These are phyloP conservation scores for Biscutella laevigata DNA, from an alignment of 441 rosid genomes.

Conservation along the genomic window DNA sequence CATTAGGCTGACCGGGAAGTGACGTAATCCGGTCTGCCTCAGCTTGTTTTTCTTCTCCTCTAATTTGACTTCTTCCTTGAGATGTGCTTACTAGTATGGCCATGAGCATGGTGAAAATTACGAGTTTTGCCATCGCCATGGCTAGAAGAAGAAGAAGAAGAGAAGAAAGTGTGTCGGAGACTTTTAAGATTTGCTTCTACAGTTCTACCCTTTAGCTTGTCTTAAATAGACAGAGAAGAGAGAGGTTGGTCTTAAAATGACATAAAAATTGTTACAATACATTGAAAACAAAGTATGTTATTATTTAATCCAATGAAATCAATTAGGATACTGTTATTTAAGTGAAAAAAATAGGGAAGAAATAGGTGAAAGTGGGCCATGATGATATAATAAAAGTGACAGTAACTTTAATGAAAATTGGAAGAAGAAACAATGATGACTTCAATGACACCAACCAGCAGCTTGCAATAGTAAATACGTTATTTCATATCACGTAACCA, in stretches of 20 bases:
- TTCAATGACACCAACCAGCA: constrained; percentile 21
- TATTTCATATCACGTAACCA: constrained; percentile 21
- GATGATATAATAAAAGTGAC: constrained; percentile 9
- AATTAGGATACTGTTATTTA: no score
- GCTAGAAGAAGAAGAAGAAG: constrained; percentile 1
- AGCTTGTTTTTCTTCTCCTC: constrained; percentile 27
- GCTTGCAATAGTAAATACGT: constrained; percentile 23
- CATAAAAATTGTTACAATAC: no score
- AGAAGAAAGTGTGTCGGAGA: constrained; percentile 2
- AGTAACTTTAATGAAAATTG: constrained; percentile 21
- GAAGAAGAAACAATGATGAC: constrained; percentile 28
- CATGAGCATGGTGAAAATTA: constrained; percentile 25
- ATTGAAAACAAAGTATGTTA: no score
- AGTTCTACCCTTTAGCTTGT: constrained; percentile 16
- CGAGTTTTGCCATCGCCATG: constrained; percentile 31
- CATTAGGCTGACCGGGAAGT: constrained; percentile 91
- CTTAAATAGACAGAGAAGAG: constrained; percentile 39
- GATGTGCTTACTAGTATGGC: constrained; percentile 18
- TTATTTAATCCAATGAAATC: no score
- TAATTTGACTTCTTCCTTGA: constrained; percentile 6
- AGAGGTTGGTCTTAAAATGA: not conserved
- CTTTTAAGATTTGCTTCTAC: constrained; percentile 22
- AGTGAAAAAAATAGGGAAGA: no score
- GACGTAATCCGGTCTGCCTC: constrained; percentile 60
- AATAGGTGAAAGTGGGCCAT: constrained; percentile 7